Conservation (phyloP, 495 filamentous ascomycete species). For the Aspergillus egyptiacus region DNA sequence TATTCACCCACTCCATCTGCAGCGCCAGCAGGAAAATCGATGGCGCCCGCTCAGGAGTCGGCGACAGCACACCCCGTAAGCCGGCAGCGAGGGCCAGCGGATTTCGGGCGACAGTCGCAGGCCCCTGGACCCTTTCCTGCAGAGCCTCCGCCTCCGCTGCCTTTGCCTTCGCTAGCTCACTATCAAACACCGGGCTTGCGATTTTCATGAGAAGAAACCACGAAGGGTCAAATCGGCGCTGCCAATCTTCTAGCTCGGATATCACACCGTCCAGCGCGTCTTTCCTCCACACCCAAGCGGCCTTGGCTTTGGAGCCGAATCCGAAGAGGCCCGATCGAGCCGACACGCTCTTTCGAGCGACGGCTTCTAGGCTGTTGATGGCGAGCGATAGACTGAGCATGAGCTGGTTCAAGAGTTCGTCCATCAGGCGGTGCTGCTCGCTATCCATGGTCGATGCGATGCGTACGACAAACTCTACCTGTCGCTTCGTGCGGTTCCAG, state of each 20-base stretch:
- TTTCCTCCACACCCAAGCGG: not conserved
- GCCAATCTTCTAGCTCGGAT: constrained; percentile 1
- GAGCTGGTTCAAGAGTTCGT: not conserved
- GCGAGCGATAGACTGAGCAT: not conserved
- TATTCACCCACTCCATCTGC: not conserved
- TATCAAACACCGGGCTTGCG: not conserved
- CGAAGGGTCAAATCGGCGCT: constrained; percentile 1
- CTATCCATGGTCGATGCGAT: not conserved
- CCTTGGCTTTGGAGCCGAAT: not conserved
- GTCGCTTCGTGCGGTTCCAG: not conserved
- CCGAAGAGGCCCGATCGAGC: not conserved
- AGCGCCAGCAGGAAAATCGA: not conserved
- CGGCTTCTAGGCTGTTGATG: not conserved
- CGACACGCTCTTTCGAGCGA: not conserved
- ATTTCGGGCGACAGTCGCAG: not conserved
- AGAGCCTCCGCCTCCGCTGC: not conserved
- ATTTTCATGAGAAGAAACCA: constrained; percentile 3
- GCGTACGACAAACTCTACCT: not conserved
- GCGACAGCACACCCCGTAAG: not conserved
- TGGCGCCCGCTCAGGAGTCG: not conserved
- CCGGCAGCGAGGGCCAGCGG: not conserved
- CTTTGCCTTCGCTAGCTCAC: not conserved
- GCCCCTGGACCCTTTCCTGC: too few species aligned
- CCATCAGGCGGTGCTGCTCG: not conserved
- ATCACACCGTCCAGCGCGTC: not conserved